phyloP scores from a whole-genome alignment of 768 basidiomycete genomes.

The Boletales sp. region DNA sequence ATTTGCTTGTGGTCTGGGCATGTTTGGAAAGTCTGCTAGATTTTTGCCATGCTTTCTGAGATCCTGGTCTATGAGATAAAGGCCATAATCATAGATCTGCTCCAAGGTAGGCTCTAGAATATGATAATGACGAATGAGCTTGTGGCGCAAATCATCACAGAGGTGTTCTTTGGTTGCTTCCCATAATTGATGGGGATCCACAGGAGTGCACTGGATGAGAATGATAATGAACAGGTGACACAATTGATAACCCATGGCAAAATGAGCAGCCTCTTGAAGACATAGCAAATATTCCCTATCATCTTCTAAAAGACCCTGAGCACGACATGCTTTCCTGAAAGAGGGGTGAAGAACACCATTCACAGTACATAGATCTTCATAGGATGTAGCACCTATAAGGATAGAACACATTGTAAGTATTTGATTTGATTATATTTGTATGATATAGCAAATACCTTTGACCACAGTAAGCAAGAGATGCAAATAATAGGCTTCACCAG shows the following conservation, averaged over 20 bases:
- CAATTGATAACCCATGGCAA: not conserved
- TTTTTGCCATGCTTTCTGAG: no score
- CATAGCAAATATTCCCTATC: not conserved
- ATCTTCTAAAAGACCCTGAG: not conserved
- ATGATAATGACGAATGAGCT: no score
- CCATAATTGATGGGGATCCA: not conserved
- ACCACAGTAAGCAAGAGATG: slow-evolving; percentile 36
- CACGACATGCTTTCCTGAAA: slow-evolving; percentile 37
- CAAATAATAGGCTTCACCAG: slow-evolving; percentile 40
- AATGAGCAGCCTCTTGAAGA: not conserved
- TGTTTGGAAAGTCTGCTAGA: no score
- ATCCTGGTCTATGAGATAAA: no score
- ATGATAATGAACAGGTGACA: not conserved
- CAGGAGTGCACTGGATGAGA: not conserved
- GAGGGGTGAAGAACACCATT: slow-evolving; percentile 23
- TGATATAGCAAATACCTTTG: slow-evolving; percentile 13
- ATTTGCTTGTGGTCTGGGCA: no score
- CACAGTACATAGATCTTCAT: slow-evolving; percentile 23
- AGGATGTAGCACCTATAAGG: slow-evolving; percentile 22
- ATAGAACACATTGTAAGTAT: not conserved
- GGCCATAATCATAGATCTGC: no score
- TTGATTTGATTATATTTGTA: no score
- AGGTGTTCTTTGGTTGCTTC: not conserved
- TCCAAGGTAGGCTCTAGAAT: no score
- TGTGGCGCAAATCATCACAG: not conserved